phyloP scores from a whole-genome alignment of 495 filamentous ascomycete genomes.

The Tuber borchii region DNA sequence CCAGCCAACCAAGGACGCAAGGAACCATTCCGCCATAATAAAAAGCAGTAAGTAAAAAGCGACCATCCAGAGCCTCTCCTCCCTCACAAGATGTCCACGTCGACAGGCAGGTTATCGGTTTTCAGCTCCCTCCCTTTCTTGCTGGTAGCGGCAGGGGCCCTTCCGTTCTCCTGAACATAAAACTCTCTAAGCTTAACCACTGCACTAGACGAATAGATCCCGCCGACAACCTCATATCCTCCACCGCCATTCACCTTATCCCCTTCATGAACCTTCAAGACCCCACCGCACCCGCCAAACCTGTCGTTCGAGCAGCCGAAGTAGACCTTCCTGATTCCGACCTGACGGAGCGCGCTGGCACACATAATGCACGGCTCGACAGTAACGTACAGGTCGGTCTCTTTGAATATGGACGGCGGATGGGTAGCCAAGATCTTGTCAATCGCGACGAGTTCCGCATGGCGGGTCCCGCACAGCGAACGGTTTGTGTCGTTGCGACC shows the following conservation, averaged over 20 bases:
- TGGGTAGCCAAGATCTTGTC: conserved; percentile 54
- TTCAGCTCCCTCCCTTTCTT: conserved; percentile 52
- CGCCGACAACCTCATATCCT: conserved; percentile 70
- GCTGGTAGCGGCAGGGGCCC: conserved; percentile 44
- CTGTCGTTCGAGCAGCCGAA: conserved; percentile 94
- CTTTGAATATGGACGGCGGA: conserved; percentile 55
- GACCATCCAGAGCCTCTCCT: background rate
- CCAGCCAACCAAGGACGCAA: background rate
- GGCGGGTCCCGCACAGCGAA: conserved; percentile 70
- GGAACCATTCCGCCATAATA: background rate
- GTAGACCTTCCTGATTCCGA: conserved; percentile 73
- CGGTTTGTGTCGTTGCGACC: conserved; percentile 97
- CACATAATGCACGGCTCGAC: conserved; percentile 99
- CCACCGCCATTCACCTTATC: conserved; percentile 47
- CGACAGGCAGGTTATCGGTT: conserved; percentile 48
- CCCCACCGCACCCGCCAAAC: conserved; percentile 91
- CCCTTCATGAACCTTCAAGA: conserved; percentile 75
- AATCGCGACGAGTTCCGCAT: conserved; percentile 88
- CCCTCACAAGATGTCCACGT: conserved; percentile 7
- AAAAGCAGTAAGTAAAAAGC: background rate
- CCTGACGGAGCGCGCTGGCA: conserved; percentile 81
- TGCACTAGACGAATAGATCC: conserved; percentile 76
- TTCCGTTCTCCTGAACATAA: conserved; percentile 92
- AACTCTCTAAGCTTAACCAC: conserved; percentile 86
- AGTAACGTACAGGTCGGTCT: conserved; percentile 85